Evolutionary conservation across 2,329 filamentous ascomycete genomes (phyloP), one percentile per base, ranked within the genome.

Genomic region (Atkinsonella texensis): DNA sequence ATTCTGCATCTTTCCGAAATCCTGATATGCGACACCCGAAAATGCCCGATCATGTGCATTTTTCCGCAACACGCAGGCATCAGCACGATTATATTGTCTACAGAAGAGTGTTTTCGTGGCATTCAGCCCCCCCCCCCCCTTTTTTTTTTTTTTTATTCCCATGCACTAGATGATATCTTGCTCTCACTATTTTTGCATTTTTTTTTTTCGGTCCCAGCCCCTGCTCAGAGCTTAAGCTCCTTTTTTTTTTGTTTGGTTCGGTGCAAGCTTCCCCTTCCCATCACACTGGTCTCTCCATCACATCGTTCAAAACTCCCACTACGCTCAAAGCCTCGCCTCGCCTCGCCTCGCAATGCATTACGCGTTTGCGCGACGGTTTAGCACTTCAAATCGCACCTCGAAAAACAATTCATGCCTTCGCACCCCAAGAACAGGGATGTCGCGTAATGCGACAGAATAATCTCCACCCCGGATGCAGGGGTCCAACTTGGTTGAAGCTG

Each of bases 11-110:
- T 32, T 28, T 45, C 18, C 12, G 15, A 20, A 33, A 31, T 50
- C 54, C 52, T 51, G 52, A 54, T 43, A 33, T 45, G 48, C 52
- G 23, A 48, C 48, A 40, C 53, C 55, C 55, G 58, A 56, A 17
- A 57, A 55, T 53, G 46, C 54, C 56, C 58, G 54, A 56, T 39
- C 4, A 4, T 17, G 17, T 13, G 6, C 10, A 15, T 10, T 28
- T 23, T 28, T 11, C 15, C 15, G 42, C 42, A 23, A 31, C 20
- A 45, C 7, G 2, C 12, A 45, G 23, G 23, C 42, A 45, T 45
- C 18, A 43, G n/a, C 41, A 10, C 18, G 11, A 12, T 43, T 23
- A 20, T 23, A 11, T 20, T 13, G 18, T 18, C 41, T 13, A 15
- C 18, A 43, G 20, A 23, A 23, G 20, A 23, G 20, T 23, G 4